A percentile compares a stretch with the other conserved stretches of the same genome.
These are phyloP conservation scores for Saccharomyces kudriavzevii DNA, from an alignment of 805 yeast species.

Conservation along the genomic window DNA sequence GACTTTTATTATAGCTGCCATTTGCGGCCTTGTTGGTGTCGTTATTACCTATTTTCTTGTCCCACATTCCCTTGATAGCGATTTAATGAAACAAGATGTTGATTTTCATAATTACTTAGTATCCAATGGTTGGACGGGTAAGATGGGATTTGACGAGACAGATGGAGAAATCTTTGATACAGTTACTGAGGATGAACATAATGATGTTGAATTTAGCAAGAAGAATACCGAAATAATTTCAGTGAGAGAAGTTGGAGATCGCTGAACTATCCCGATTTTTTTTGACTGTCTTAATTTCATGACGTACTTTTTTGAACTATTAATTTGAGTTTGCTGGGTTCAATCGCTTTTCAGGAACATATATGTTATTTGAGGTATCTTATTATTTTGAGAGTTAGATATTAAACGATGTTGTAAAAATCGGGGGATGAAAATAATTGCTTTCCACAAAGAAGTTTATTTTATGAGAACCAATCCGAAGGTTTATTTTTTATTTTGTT, in stretches of 20 bases:
- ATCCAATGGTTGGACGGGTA: conserved; percentile 50
- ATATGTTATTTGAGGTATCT: no score
- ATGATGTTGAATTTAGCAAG: background rate
- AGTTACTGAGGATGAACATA: background rate
- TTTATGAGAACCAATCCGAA: no score
- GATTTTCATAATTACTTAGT: conserved; percentile 52
- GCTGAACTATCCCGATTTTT: no score
- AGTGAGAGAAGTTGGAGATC: background rate
- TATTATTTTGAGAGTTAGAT: no score
- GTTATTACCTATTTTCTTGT: conserved; percentile 49
- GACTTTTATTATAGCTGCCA: conserved; percentile 76
- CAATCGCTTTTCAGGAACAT: no score
- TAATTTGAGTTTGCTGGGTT: no score
- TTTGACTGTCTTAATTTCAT: no score
- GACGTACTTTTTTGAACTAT: no score
- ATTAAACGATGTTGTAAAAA: no score
- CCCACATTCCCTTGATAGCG: conserved; percentile 66
- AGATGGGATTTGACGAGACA: conserved; percentile 30
- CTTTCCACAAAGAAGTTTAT: no score
- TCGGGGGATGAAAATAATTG: no score
- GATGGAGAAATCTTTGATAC: background rate
- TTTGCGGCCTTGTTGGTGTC: conserved; percentile 60
- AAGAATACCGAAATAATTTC: background rate
- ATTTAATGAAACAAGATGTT: conserved; percentile 55
- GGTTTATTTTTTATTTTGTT: no score